Evolutionary conservation across 345 rosid genomes (phyloP).

Genomic region (Syzygium jambos): DNA sequence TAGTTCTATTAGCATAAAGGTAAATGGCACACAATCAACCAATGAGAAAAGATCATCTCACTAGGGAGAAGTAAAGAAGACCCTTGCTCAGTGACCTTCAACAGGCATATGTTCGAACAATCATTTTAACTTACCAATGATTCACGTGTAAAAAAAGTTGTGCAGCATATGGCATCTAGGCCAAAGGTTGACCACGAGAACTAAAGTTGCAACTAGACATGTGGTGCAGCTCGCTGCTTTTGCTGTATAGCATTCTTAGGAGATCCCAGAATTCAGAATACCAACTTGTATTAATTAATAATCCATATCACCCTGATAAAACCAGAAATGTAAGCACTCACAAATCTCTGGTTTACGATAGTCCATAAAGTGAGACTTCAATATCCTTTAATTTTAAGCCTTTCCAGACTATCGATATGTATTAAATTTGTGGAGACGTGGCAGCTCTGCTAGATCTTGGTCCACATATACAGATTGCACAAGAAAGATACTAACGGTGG

Average conservation of each 20-base stretch:
- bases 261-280: background rate
- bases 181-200: background rate
- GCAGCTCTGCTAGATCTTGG: background rate
- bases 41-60: background rate
- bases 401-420: background rate
- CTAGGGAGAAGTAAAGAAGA: background rate
- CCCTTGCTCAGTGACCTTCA: background rate
- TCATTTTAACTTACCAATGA: background rate
- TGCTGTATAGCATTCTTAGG: background rate
- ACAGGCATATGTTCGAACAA: background rate
- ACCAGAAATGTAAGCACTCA: background rate
- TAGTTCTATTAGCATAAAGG: background rate
- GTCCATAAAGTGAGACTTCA: background rate
- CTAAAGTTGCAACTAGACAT: background rate
- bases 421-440: background rate
- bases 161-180: background rate
- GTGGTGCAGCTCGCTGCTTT: background rate
- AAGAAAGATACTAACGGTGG: background rate
- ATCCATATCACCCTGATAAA: background rate
- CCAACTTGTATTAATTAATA: background rate
- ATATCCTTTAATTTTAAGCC: background rate
- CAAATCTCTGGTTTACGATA: background rate
- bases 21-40: background rate
- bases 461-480: background rate
- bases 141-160: background rate